Conservation (phyloP, 2,329 filamentous ascomycete genomes). For the Botrytis deweyae region DNA sequence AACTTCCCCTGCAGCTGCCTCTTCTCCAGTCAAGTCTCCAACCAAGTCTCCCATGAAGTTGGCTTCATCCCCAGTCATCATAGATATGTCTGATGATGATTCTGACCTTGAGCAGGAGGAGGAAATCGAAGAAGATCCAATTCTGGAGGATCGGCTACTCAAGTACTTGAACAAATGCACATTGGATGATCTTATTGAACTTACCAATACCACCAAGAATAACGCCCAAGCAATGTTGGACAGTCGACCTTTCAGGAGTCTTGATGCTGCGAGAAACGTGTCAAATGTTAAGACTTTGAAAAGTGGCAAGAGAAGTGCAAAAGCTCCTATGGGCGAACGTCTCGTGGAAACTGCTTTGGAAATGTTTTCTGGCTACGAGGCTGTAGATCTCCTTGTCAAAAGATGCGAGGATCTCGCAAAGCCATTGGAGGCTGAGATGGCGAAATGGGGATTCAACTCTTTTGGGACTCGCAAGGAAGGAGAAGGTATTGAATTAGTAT, state of each 20-base stretch:
- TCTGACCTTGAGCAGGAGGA: slow-evolving; percentile 35
- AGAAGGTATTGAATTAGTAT: slow-evolving; percentile 53
- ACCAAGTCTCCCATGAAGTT: slow-evolving; percentile 28
- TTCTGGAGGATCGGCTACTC: slow-evolving; percentile 59
- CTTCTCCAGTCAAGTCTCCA: slow-evolving; percentile 30
- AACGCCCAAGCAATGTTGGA: slow-evolving; percentile 68
- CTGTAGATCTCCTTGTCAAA: slow-evolving; percentile 78
- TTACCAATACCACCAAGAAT: slow-evolving; percentile 71
- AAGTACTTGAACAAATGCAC: slow-evolving; percentile 81
- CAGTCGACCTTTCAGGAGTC: slow-evolving; percentile 68
- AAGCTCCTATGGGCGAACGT: slow-evolving; percentile 59
- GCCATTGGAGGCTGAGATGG: slow-evolving; percentile 63
- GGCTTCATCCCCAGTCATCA: slow-evolving; percentile 26
- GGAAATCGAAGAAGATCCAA: slow-evolving; percentile 43
- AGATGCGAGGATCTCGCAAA: slow-evolving; percentile 73
- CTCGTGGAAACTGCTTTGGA: slow-evolving; percentile 66
- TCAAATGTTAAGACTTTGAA: slow-evolving; percentile 50
- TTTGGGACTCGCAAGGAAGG: slow-evolving; percentile 58
- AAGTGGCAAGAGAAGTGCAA: slow-evolving; percentile 49
- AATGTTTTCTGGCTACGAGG: slow-evolving; percentile 77
- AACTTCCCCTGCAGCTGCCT: slow-evolving; percentile 29
- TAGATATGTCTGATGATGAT: slow-evolving; percentile 37
- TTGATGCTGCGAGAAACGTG: slow-evolving; percentile 67
- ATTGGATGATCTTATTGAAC: slow-evolving; percentile 73
- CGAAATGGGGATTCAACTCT: slow-evolving; percentile 66